Conservation (phyloP, 2,329 filamentous ascomycete species). For the Nemania serpens region DNA sequence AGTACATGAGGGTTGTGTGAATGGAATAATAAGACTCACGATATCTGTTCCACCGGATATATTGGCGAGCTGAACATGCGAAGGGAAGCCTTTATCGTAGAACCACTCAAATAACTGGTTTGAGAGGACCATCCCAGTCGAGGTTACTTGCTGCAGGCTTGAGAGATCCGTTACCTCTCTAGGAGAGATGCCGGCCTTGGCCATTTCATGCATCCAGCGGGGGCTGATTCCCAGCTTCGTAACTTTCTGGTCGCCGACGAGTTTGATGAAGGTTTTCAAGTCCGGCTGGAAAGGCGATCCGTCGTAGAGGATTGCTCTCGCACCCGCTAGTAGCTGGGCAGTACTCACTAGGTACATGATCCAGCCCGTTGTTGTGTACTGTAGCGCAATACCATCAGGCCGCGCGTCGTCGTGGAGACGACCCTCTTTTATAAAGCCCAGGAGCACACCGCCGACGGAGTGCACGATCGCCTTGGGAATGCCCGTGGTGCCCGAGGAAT, state of each 20-base stretch:
- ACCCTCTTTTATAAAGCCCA: constrained; percentile 64
- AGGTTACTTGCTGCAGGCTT: constrained; percentile 63
- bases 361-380: constrained; percentile 76
- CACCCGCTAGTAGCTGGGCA: constrained; percentile 62
- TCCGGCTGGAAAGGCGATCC: constrained; percentile 80
- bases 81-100: constrained; percentile 72
- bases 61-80: constrained; percentile 69
- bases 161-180: constrained; percentile 66
- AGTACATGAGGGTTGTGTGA: constrained; percentile 5
- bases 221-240: constrained; percentile 78
- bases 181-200: constrained; percentile 66
- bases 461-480: constrained; percentile 87
- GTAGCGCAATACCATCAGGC: constrained; percentile 50
- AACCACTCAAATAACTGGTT: constrained; percentile 81
- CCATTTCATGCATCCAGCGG: constrained; percentile 75
- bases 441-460: constrained; percentile 66
- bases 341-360: constrained; percentile 81
- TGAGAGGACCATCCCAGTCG: constrained; percentile 82
- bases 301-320: constrained; percentile 74
- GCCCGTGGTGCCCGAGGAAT: constrained; percentile 81
- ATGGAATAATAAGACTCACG: constrained; percentile 47
- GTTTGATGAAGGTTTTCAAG: constrained; percentile 63
- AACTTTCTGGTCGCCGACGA: constrained; percentile 66
- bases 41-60: constrained; percentile 81
- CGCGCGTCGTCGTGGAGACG: constrained; percentile 52